These are phyloP conservation scores for Ogataea corticis DNA, from an alignment of 805 yeast genomes.

Conservation along the genomic window DNA sequence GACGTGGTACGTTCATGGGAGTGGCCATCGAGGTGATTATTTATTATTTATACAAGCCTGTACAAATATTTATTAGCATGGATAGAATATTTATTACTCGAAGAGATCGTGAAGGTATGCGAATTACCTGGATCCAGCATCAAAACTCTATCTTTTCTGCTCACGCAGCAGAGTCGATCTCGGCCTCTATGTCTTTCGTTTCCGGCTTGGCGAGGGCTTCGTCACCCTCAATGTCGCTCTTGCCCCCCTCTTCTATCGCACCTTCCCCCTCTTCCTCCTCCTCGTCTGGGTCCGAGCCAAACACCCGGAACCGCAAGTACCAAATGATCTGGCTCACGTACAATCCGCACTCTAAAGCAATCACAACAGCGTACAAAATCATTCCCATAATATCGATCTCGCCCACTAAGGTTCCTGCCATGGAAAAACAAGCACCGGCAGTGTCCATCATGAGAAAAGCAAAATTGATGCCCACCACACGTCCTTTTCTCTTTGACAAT, in stretches of 20 bases:
- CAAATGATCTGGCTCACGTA: slow-evolving; percentile 71
- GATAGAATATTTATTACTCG: background rate
- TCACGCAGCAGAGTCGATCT: background rate
- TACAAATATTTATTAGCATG: slow-evolving; percentile 1
- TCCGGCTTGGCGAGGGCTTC: background rate
- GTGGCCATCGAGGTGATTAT: slow-evolving; percentile 26
- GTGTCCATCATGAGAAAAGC: slow-evolving; percentile 74
- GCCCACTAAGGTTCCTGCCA: slow-evolving; percentile 58
- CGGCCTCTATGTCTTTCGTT: background rate
- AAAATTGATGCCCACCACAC: slow-evolving; percentile 89
- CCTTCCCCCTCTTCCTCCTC: slow-evolving; percentile 7
- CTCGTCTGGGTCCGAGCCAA: slow-evolving; percentile 1
- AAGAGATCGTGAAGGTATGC: background rate
- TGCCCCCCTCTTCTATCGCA: background rate
- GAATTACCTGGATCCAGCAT: background rate
- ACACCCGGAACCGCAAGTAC: slow-evolving; percentile 48
- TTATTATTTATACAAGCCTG: slow-evolving; percentile 5
- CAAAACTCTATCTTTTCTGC: too few species aligned
- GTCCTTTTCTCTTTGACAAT: slow-evolving; percentile 72
- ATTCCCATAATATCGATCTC: slow-evolving; percentile 75
- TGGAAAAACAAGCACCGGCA: slow-evolving; percentile 76
- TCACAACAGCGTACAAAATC: slow-evolving; percentile 70
- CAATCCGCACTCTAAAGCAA: slow-evolving; percentile 77
- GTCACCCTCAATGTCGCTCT: background rate
- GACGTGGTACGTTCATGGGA: slow-evolving; percentile 33